Conservation (phyloP, 2,329 filamentous ascomycete genomes). For the Alternaria gansuensis region DNA sequence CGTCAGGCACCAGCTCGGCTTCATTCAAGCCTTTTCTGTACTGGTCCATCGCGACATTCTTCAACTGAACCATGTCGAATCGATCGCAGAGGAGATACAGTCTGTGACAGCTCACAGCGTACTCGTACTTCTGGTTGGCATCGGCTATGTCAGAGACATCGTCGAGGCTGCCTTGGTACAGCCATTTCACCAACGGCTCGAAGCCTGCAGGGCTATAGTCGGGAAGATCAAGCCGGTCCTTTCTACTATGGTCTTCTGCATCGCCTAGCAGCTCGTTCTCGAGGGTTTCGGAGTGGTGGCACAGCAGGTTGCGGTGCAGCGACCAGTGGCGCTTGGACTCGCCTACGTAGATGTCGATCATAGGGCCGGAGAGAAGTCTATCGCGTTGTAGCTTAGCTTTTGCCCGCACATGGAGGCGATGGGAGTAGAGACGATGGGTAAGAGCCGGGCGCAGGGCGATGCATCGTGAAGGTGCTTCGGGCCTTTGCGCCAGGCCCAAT, state of each 20-base stretch:
- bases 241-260: conserved; percentile 44
- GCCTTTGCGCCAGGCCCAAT: conserved; percentile 24
- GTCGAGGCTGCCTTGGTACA: conserved; percentile 64
- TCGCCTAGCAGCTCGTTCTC: conserved; percentile 52
- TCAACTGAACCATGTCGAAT: conserved; percentile 61
- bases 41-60: conserved; percentile 64
- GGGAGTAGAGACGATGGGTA: conserved; percentile 50
- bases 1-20: conserved; percentile 62
- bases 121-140: conserved; percentile 62
- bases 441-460: conserved; percentile 46
- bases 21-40: conserved; percentile 61
- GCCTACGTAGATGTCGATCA: conserved; percentile 63
- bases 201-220: conserved; percentile 63
- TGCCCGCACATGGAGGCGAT: conserved; percentile 51
- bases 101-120: conserved; percentile 63
- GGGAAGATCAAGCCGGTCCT: conserved; percentile 57
- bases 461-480: conserved; percentile 27
- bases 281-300: conserved; percentile 61
- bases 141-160: conserved; percentile 58
- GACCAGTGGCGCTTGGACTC: conserved; percentile 59
- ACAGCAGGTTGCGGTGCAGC: conserved; percentile 63
- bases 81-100: conserved; percentile 63
- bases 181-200: conserved; percentile 65
- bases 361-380: conserved; percentile 63
- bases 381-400: conserved; percentile 58